phyloP scores from a whole-genome alignment of 345 rosid genomes.

The Pistacia vera region DNA sequence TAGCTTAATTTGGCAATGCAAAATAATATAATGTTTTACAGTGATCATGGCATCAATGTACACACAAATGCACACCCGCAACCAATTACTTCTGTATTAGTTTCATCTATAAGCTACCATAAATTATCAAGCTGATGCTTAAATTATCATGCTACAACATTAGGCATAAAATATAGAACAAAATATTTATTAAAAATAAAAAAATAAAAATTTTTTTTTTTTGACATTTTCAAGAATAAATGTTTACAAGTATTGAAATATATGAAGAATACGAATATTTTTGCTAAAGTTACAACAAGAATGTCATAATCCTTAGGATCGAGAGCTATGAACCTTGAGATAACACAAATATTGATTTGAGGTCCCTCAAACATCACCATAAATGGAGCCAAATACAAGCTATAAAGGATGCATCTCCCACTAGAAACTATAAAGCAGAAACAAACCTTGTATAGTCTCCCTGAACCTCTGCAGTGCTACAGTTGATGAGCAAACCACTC shows the following conservation, averaged over 20 bases:
- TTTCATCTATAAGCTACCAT: not conserved
- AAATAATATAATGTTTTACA: not conserved
- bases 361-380: not conserved
- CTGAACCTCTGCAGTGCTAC: constrained; percentile 59
- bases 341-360: not conserved
- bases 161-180: not conserved
- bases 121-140: not conserved
- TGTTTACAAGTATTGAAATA: not conserved
- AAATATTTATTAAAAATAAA: not conserved
- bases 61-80: not conserved
- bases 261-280: not conserved
- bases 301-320: not conserved
- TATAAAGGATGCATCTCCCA: not conserved
- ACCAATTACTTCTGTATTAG: not conserved
- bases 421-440: constrained; percentile 17
- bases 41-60: not conserved
- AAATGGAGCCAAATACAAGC: constrained; percentile 6
- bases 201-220: not conserved
- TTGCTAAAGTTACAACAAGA: not conserved
- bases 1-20: not conserved
- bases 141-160: not conserved
- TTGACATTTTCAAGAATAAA: not conserved
- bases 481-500: constrained; percentile 84
- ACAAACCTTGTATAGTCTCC: constrained; percentile 74
- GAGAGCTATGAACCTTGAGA: not conserved